These are phyloP conservation scores for Syncephalastrum racemosum DNA, from an alignment of 371 early-diverging fungal genomes.

Conservation along the genomic window DNA sequence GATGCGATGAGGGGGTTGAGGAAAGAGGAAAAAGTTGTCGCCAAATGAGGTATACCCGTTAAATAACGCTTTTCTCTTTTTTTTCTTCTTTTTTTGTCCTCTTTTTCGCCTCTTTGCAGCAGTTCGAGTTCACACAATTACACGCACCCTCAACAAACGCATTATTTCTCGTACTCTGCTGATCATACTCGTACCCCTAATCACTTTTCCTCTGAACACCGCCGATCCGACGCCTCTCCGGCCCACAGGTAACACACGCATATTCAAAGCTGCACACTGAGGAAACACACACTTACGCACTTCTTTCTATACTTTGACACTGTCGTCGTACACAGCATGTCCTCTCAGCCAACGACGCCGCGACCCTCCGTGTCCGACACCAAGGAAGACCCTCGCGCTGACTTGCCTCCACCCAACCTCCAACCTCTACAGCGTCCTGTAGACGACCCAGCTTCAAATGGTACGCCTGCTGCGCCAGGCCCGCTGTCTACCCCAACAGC, in stretches of 20 bases:
- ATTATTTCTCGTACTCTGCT: too few species aligned
- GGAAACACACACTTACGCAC: constrained; percentile 5
- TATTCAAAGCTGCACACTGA: not conserved
- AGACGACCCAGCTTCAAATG: not conserved
- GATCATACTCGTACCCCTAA: too few species aligned
- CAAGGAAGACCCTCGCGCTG: not conserved
- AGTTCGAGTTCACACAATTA: constrained; percentile 12
- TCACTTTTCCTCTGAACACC: not conserved
- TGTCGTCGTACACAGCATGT: constrained; percentile 15
- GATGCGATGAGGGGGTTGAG: too few species aligned
- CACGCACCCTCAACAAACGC: constrained; percentile 5
- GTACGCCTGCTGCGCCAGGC: not conserved
- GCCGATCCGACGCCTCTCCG: constrained; percentile 19
- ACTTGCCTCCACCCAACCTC: not conserved
- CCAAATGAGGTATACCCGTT: too few species aligned
- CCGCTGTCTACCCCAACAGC: constrained; percentile 6
- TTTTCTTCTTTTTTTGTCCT: constrained; percentile 4
- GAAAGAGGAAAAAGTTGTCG: too few species aligned
- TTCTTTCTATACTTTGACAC: constrained; percentile 11
- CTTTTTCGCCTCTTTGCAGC: constrained; percentile 6
- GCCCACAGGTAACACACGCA: constrained; percentile 2
- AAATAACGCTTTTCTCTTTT: constrained; percentile 5
- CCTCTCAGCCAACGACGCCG: constrained; percentile 24
- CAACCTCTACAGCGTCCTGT: constrained; percentile 1
- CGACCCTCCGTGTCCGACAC: constrained; percentile 16